phyloP scores from a whole-genome alignment of 306 rosid genomes.

The Malus asiatica region DNA sequence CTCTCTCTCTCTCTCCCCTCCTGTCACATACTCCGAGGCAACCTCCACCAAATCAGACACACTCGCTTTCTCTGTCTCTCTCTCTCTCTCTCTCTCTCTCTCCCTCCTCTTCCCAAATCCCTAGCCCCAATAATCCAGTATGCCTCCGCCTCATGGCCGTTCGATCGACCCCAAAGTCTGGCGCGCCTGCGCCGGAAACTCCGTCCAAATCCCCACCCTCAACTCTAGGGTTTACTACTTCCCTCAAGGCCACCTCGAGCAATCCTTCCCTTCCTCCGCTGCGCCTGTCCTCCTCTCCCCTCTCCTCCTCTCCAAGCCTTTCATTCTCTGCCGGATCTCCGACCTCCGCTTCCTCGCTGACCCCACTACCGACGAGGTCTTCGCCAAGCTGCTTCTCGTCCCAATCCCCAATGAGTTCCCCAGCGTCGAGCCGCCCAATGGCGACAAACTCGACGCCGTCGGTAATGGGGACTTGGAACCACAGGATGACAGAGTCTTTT shows the following conservation, averaged over 20 bases:
- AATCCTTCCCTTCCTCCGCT: slow-evolving; percentile 31
- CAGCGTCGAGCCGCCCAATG: background rate
- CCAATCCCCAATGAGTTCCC: slow-evolving; percentile 18
- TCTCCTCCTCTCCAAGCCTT: slow-evolving; percentile 21
- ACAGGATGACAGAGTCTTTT: slow-evolving; percentile 16
- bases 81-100: background rate
- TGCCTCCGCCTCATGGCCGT: slow-evolving; percentile 16
- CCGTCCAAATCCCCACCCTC: slow-evolving; percentile 38
- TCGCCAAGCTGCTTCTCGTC: slow-evolving; percentile 37
- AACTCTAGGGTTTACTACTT: slow-evolving; percentile 78
- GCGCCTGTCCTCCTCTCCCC: slow-evolving; percentile 29
- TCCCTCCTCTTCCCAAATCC: background rate
- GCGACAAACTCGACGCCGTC: background rate
- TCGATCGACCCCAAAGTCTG: slow-evolving; percentile 38
- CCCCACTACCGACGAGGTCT: slow-evolving; percentile 57
- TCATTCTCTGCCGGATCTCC: slow-evolving; percentile 30
- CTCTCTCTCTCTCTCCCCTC: background rate
- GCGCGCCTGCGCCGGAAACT: slow-evolving; percentile 55
- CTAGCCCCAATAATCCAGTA: background rate
- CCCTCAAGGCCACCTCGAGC: slow-evolving; percentile 70
- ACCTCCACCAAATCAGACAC: background rate
- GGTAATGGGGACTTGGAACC: background rate
- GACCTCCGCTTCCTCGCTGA: slow-evolving; percentile 40
- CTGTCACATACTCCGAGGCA: background rate
- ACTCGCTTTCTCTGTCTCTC: background rate